Conservation (phyloP, 768 basidiomycete species). For the Postia placenta region DNA sequence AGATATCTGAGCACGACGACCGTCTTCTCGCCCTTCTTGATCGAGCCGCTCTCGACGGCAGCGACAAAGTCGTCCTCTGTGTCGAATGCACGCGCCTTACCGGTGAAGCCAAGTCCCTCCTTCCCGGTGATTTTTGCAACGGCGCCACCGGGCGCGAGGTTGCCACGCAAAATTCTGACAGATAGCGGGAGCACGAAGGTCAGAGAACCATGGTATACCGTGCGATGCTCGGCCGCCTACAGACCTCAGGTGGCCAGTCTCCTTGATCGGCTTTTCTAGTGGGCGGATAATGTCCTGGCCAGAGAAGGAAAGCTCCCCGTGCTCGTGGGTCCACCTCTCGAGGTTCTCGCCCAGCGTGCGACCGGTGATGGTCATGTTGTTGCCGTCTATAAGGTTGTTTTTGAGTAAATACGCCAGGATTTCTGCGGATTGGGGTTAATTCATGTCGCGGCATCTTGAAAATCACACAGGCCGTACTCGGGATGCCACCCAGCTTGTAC, state of each 20-base stretch:
- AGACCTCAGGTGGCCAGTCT: constrained; percentile 84
- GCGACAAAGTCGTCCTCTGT: constrained; percentile 81
- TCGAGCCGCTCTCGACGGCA: constrained; percentile 82
- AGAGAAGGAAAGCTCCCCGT: constrained; percentile 65
- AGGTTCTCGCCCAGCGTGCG: constrained; percentile 88
- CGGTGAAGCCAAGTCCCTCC: constrained; percentile 84
- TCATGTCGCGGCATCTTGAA: too few species aligned
- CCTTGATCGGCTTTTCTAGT: constrained; percentile 81
- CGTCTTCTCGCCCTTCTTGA: constrained; percentile 95
- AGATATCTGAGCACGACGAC: constrained; percentile 94
- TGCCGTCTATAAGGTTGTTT: constrained; percentile 84
- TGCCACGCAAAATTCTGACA: constrained; percentile 84
- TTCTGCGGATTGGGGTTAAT: constrained; percentile 38
- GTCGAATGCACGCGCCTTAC: constrained; percentile 91
- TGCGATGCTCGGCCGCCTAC: neutral
- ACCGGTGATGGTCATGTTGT: constrained; percentile 88
- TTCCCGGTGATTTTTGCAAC: constrained; percentile 97
- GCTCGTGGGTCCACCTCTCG: constrained; percentile 77
- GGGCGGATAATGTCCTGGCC: constrained; percentile 86
- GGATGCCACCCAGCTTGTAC: constrained; percentile 92
- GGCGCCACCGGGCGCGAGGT: constrained; percentile 92
- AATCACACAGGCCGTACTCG: constrained; percentile 50
- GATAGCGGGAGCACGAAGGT: neutral
- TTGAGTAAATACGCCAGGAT: constrained; percentile 82
- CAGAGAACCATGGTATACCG: neutral